Base-by-base conservation (phyloP, 176 grass and related monocot species). In the Triticum urartu region DNA sequence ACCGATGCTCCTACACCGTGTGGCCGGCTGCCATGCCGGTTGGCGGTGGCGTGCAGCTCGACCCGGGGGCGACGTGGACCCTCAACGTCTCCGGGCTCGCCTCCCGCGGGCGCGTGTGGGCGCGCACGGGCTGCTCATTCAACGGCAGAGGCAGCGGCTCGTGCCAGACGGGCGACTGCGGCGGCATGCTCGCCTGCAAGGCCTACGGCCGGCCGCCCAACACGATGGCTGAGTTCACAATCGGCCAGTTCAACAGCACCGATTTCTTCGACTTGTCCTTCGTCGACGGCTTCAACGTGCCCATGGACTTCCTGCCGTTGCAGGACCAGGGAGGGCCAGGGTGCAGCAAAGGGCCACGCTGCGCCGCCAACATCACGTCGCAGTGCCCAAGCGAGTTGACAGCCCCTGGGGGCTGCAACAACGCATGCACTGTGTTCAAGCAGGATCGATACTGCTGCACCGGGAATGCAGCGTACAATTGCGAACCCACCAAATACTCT, bases 131-230 rank as follows among this genome's bases (percentile, higher is more conserved):
- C 5, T 85, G 83, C 32, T 58, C 62, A 7, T 85, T 85, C 2
- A 5, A 68, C 7, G 0, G 28, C 21, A 15, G 2, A 2, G 61
- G 71, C 9, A 85, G 58, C 1, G 47, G 63, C 0, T 11, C 73
- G 0, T 92, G 90, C 80, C 73, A 86, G 75, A 92, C 87, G 30
- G 84, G 87, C 75, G 90, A 89, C 42, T 89, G 90, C 58, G 87
- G 86, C 48, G 80, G 87, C 47, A 13, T 65, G 42, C 68, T 92
- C 0, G 9, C 42, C 13, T 82, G 86, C 68, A 78, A 26, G 2
- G 21, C 8, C 3, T 12, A 50, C 7, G 80, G 81, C 0, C 2
- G 25, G 1, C 11, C 72, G 1, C 88, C 87, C 1, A 4, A 3
- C 22, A 93, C 88, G 0, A 56, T 80, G 1, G 92, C 72, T 0